A percentile compares a stretch with the other conserved stretches of the same genome.
Evolutionary conservation across 2,329 filamentous ascomycete genomes (phyloP).

Genomic region (Aspergillus spinulosporus): DNA sequence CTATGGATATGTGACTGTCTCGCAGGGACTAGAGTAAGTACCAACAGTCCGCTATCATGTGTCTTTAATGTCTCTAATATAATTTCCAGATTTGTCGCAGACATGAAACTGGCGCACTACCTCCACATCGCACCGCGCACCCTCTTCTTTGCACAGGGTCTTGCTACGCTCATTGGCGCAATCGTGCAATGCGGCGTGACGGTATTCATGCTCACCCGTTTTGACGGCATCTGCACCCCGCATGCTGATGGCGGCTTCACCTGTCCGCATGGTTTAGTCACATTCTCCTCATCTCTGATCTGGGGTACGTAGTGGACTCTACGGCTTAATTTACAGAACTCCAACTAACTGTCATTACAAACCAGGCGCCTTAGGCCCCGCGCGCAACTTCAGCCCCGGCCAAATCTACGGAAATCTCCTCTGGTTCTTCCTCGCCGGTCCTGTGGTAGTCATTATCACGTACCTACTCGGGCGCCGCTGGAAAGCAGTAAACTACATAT

Average conservation of each 20-base stretch:
- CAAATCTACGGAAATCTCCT: constrained; percentile 65
- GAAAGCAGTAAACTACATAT: constrained; percentile 65
- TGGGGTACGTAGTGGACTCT: constrained; percentile 54
- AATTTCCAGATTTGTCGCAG: constrained; percentile 59
- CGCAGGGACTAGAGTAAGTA: constrained; percentile 56
- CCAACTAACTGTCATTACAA: not conserved
- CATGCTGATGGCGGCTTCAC: constrained; percentile 61
- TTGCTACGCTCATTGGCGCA: constrained; percentile 52
- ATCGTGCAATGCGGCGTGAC: constrained; percentile 53
- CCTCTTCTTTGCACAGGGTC: constrained; percentile 53
- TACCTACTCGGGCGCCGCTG: constrained; percentile 61
- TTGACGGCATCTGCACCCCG: constrained; percentile 53
- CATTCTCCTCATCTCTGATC: constrained; percentile 69
- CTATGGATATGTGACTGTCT: constrained; percentile 67
- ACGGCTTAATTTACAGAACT: not conserved
- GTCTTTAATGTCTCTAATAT: not conserved
- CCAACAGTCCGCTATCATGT: not conserved
- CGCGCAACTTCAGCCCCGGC: constrained; percentile 64
- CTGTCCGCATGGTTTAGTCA: constrained; percentile 58
- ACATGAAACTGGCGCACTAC: constrained; percentile 63
- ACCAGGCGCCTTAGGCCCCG: constrained; percentile 63
- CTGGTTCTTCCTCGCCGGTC: constrained; percentile 71
- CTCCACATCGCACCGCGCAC: constrained; percentile 49
- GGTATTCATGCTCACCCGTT: constrained; percentile 51
- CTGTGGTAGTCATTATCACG: constrained; percentile 60